These are phyloP conservation scores for Hypoxylon rubiginosum DNA, from an alignment of 2,329 filamentous ascomycete species.

Conservation along the genomic window DNA sequence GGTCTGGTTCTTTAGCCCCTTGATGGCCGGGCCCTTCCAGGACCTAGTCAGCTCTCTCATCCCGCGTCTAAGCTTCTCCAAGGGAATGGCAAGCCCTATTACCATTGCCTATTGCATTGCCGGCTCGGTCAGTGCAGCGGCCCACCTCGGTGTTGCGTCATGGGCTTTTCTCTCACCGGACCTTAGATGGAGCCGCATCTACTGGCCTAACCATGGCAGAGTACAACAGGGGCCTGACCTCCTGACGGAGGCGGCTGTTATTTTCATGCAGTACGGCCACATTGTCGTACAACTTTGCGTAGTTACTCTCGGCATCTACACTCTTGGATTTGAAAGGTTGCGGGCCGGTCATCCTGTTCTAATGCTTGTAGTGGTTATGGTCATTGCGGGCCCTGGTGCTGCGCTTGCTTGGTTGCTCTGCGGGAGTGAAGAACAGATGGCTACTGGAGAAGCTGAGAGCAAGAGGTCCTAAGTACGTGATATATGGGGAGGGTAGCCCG, in stretches of 20 bases:
- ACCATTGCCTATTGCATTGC: conserved; percentile 20
- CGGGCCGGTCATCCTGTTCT: not conserved
- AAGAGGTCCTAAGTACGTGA: not conserved
- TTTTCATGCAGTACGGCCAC: conserved; percentile 30
- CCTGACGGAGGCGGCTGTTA: conserved; percentile 13
- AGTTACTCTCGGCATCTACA: conserved; percentile 23
- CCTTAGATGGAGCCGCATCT: conserved; percentile 23
- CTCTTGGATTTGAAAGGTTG: not conserved
- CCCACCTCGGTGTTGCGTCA: conserved; percentile 11
- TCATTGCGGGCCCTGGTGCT: conserved; percentile 23
- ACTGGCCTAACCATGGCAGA: conserved; percentile 16
- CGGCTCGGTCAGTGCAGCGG: conserved; percentile 5
- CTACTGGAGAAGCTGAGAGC: conserved; percentile 1
- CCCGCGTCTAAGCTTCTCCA: conserved; percentile 2
- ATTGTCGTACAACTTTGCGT: conserved; percentile 7
- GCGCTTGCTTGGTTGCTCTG: conserved; percentile 28
- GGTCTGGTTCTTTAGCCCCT: conserved; percentile 16
- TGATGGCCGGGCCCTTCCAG: conserved; percentile 20
- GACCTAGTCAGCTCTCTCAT: conserved; percentile 19
- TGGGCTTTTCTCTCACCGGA: conserved; percentile 8
- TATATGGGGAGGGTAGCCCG: not conserved
- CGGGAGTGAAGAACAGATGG: conserved; percentile 7
- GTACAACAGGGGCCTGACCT: conserved; percentile 21
- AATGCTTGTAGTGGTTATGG: not conserved
- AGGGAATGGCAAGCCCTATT: conserved; percentile 8